These are phyloP conservation scores for Cornus controversa DNA, from an alignment of 148 eudicot species.

Conservation along the genomic window DNA sequence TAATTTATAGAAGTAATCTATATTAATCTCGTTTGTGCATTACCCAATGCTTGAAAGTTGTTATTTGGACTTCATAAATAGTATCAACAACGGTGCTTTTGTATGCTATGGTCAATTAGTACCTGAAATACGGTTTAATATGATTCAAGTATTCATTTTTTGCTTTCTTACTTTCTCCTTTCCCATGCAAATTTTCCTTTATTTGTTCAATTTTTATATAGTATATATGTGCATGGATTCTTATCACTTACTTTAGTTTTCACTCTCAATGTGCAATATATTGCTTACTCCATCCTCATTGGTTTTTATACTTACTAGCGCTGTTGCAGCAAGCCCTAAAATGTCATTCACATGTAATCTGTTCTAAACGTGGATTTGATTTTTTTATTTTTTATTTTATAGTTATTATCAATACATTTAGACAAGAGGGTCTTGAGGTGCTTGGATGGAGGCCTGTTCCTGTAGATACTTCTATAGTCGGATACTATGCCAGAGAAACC, in stretches of 20 bases:
- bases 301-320: background rate
- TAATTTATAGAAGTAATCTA: no score
- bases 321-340: background rate
- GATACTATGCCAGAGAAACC: conserved; percentile 82
- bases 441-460: conserved; percentile 98
- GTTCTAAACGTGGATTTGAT: conserved; percentile 16
- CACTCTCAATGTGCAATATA: background rate
- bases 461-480: conserved; percentile 69
- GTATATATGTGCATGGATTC: no score
- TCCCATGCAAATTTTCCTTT: no score
- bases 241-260: background rate
- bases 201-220: background rate
- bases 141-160: background rate
- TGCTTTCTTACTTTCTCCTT: background rate
- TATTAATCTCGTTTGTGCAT: no score
- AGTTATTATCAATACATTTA: conserved; percentile 64
- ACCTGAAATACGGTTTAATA: background rate
- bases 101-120: background rate
- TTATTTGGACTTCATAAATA: background rate
- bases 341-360: conserved; percentile 9
- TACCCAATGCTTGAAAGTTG: background rate
- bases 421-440: conserved; percentile 93
- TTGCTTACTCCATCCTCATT: background rate
- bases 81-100: background rate
- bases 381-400: conserved; percentile 25